phyloP scores from a whole-genome alignment of 106 monocot genomes.

The Apostasia shenzhenica region DNA sequence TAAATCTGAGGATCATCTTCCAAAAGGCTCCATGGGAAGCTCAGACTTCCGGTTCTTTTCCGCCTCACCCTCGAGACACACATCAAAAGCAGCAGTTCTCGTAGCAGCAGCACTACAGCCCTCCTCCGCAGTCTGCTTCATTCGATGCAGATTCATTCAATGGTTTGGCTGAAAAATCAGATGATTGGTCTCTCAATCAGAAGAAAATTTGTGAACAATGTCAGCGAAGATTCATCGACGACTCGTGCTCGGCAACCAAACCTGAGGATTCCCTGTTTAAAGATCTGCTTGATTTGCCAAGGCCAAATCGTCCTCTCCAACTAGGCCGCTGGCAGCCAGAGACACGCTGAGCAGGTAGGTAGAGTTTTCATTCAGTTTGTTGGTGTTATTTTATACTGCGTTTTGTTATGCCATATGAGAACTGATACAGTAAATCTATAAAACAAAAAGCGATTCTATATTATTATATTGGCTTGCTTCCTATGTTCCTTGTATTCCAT shows the following conservation, averaged over 20 bases:
- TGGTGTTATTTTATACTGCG: too few relatives aligned
- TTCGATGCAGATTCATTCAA: slow-evolving; percentile 1
- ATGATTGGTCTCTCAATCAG: slow-evolving; percentile 15
- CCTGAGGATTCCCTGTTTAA: slow-evolving; percentile 85
- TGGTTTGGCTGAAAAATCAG: slow-evolving; percentile 9
- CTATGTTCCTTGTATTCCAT: too few relatives aligned
- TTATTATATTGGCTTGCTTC: too few relatives aligned
- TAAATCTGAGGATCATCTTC: not conserved
- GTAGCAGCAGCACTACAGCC: slow-evolving; percentile 4
- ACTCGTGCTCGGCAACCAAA: slow-evolving; percentile 25
- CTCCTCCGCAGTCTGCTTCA: not conserved
- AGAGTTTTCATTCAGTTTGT: too few relatives aligned
- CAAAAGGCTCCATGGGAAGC: slow-evolving; percentile 16
- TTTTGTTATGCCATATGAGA: too few relatives aligned
- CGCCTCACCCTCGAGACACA: slow-evolving; percentile 18
- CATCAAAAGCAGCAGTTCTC: slow-evolving; percentile 25
- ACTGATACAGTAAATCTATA: too few relatives aligned
- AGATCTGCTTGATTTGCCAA: slow-evolving; percentile 90
- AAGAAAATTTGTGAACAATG: slow-evolving; percentile 7
- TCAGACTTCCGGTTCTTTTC: slow-evolving; percentile 4
- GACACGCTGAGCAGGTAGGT: slow-evolving; percentile 57
- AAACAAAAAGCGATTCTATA: too few relatives aligned
- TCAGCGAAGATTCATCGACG: slow-evolving; percentile 9
- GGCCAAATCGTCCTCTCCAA: slow-evolving; percentile 47
- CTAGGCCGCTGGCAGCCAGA: slow-evolving; percentile 48